Evolutionary conservation across 208 protist genomes (phyloP).

Genomic region (Leptomonas pyrrhocoris): DNA sequence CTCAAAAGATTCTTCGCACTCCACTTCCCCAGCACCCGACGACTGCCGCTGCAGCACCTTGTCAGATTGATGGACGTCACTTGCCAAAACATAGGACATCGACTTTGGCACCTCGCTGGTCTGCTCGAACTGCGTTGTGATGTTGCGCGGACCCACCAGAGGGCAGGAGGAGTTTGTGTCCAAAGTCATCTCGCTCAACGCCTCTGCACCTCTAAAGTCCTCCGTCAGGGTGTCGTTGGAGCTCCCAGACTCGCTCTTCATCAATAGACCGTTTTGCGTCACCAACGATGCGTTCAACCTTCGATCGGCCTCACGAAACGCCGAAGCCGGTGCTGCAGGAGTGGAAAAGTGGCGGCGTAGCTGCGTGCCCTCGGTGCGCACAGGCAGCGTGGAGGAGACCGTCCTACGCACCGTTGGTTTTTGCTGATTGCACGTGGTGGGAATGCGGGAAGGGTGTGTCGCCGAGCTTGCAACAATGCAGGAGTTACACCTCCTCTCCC

Average conservation of each 20-base stretch:
- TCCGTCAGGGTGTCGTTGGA: slow-evolving; percentile 9
- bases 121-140: slow-evolving; percentile 14
- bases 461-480: neutral
- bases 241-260: neutral
- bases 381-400: neutral
- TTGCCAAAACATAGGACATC: neutral
- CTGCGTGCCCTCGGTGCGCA: neutral
- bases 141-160: slow-evolving; percentile 19
- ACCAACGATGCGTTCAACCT: neutral
- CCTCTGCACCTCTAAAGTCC: neutral
- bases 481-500: neutral
- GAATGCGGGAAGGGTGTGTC: neutral
- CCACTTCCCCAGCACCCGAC: slow-evolving; percentile 2
- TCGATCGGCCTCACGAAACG: neutral
- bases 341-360: neutral
- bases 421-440: neutral
- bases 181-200: neutral
- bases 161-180: slow-evolving; percentile 8
- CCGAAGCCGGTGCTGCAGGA: neutral
- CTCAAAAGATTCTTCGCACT: slow-evolving; percentile 9
- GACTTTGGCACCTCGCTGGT: slow-evolving; percentile 10
- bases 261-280: neutral
- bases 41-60: slow-evolving; percentile 4
- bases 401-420: neutral
- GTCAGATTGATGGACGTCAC: neutral